phyloP scores from a whole-genome alignment of 805 yeast species.

The Candida xiaguanensis region DNA sequence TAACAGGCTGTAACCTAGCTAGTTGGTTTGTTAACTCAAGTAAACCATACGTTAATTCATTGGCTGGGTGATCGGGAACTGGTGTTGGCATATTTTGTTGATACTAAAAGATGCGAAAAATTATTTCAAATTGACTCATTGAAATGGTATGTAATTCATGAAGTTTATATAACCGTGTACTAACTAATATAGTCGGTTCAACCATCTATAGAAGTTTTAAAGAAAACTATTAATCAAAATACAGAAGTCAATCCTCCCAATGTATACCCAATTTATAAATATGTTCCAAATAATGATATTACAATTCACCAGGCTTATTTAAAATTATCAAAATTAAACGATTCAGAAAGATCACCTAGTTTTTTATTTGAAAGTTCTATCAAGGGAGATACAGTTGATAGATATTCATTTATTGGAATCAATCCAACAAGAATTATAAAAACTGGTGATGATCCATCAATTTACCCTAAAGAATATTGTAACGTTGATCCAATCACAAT shows the following conservation, averaged over 20 bases:
- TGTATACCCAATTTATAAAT: conserved; percentile 76
- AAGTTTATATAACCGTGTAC: background rate
- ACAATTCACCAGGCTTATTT: conserved; percentile 91
- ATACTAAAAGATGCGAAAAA: conserved; percentile 1
- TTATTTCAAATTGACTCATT: conserved; percentile 6
- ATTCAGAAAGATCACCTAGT: conserved; percentile 53
- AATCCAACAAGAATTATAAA: conserved; percentile 77
- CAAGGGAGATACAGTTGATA: conserved; percentile 82
- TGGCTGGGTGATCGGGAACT: conserved; percentile 6
- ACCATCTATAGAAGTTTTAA: conserved; percentile 33
- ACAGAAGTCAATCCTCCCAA: conserved; percentile 40
- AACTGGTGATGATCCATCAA: conserved; percentile 64
- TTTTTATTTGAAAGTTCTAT: conserved; percentile 86
- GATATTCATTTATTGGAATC: conserved; percentile 89
- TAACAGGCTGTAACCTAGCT: conserved; percentile 17
- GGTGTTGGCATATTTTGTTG: conserved; percentile 4
- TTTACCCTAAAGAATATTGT: conserved; percentile 20
- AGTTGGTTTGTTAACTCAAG: conserved; percentile 17
- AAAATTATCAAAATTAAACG: conserved; percentile 66
- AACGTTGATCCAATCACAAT: conserved; percentile 77
- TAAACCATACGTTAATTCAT: conserved; percentile 11
- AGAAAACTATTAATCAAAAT: conserved; percentile 20
- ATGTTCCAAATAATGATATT: conserved; percentile 68
- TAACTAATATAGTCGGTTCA: conserved; percentile 15
- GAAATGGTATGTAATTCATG: background rate